Conservation (phyloP, 2,329 filamentous ascomycete genomes). For the Sphaerostilbella broomeana region DNA sequence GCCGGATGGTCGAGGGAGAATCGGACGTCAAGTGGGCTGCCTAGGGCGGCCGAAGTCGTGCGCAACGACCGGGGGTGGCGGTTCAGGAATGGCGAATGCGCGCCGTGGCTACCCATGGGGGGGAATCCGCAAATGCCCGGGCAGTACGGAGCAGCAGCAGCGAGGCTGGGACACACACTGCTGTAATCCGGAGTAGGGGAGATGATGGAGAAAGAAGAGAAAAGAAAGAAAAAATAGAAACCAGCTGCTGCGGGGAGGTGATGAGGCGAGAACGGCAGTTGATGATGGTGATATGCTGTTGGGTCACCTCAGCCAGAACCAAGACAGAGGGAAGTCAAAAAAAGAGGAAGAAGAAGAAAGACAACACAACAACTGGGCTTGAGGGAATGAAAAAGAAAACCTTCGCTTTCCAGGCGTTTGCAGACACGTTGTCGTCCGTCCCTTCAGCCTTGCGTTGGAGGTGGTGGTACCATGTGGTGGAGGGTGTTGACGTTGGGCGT, state of each 20-base stretch:
- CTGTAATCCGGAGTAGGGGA: too few species aligned
- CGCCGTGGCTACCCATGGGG: slow-evolving; percentile 12
- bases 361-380: not conserved
- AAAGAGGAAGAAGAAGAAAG: not conserved
- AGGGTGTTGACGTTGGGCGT: not conserved
- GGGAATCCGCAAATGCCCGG: slow-evolving; percentile 6
- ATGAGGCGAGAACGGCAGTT: too few species aligned
- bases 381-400: too few species aligned
- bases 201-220: not conserved
- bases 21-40: not conserved
- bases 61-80: slow-evolving; percentile 7
- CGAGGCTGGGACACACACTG: too few species aligned
- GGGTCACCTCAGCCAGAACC: too few species aligned
- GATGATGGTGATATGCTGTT: too few species aligned
- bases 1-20: slow-evolving; percentile 6
- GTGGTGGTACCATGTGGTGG: too few species aligned
- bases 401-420: too few species aligned
- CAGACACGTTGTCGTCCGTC: too few species aligned
- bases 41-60: slow-evolving; percentile 5
- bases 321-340: too few species aligned
- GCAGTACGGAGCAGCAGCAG: not conserved
- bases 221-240: not conserved
- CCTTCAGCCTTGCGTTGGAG: not conserved
- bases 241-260: too few species aligned
- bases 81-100: slow-evolving; percentile 4